phyloP scores from a whole-genome alignment of 306 rosid genomes.

The Malus fusca region DNA sequence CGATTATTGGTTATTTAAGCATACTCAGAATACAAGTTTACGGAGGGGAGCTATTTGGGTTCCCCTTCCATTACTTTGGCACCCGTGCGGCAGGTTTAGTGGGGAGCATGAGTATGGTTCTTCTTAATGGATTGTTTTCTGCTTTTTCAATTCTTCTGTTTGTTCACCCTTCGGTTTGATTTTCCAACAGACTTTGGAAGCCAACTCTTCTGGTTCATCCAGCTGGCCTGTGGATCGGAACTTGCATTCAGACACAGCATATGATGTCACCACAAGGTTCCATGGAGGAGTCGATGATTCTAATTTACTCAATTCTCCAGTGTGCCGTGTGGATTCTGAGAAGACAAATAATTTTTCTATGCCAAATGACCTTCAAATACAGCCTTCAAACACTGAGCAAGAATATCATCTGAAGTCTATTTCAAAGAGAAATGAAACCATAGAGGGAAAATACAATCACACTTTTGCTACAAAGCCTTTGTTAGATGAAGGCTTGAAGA shows the following conservation, averaged over 20 bases:
- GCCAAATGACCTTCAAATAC: conserved; percentile 26
- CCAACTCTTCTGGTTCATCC: conserved; percentile 22
- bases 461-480: conserved; percentile 28
- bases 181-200: conserved; percentile 37
- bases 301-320: conserved; percentile 24
- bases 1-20: neutral
- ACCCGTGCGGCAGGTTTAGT: neutral
- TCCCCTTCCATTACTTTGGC: neutral
- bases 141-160: conserved; percentile 7
- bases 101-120: neutral
- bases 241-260: conserved; percentile 15
- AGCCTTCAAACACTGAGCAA: conserved; percentile 23
- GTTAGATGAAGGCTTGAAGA: conserved; percentile 58
- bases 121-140: neutral
- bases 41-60: neutral
- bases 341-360: conserved; percentile 19
- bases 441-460: conserved; percentile 34
- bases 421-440: conserved; percentile 27
- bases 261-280: conserved; percentile 23
- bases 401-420: conserved; percentile 21
- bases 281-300: conserved; percentile 27
- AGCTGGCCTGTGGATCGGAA: conserved; percentile 36
- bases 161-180: conserved; percentile 13
- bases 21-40: neutral
- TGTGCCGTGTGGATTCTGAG: conserved; percentile 16